A percentile compares a stretch with the other conserved stretches of the same genome.
Evolutionary conservation across 2,329 filamentous ascomycete species (phyloP).

Genomic region (Diaporthe ampelina): DNA sequence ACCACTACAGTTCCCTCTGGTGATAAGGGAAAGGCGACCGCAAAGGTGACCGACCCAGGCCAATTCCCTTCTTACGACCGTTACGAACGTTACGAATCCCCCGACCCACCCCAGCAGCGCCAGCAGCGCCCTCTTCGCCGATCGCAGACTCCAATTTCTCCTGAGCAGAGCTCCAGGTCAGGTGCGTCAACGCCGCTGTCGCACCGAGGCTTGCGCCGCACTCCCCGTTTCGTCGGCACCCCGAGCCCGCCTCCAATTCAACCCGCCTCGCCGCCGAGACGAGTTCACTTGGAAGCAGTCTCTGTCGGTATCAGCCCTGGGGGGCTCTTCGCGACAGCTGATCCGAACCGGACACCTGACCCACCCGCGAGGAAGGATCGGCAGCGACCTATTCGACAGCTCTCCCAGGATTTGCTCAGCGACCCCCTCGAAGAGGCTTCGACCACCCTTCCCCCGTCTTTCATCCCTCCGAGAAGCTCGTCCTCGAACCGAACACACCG

Average conservation of each 20-base stretch:
- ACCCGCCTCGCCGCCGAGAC: slow-evolving; percentile 43
- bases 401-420: slow-evolving; percentile 63
- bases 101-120: slow-evolving; percentile 54
- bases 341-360: slow-evolving; percentile 41
- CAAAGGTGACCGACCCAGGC: slow-evolving; percentile 61
- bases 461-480: slow-evolving; percentile 48
- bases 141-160: slow-evolving; percentile 52
- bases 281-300: slow-evolving; percentile 62
- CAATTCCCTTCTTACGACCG: slow-evolving; percentile 63
- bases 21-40: slow-evolving; percentile 53
- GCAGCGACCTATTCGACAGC: slow-evolving; percentile 52
- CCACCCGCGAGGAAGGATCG: slow-evolving; percentile 33
- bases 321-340: slow-evolving; percentile 53
- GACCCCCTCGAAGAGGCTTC: slow-evolving; percentile 58
- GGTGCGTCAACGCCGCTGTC: slow-evolving; percentile 62
- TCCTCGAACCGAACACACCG: slow-evolving; percentile 49
- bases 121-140: slow-evolving; percentile 56
- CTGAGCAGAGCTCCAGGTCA: slow-evolving; percentile 36
- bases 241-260: slow-evolving; percentile 52
- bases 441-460: slow-evolving; percentile 50
- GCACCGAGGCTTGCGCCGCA: slow-evolving; percentile 64
- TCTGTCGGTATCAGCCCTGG: slow-evolving; percentile 63
- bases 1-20: slow-evolving; percentile 53
- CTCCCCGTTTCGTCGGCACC: slow-evolving; percentile 63
- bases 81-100: slow-evolving; percentile 67